Evolutionary conservation across 2,329 filamentous ascomycete species (phyloP).

Genomic region (Xylaria sp.): DNA sequence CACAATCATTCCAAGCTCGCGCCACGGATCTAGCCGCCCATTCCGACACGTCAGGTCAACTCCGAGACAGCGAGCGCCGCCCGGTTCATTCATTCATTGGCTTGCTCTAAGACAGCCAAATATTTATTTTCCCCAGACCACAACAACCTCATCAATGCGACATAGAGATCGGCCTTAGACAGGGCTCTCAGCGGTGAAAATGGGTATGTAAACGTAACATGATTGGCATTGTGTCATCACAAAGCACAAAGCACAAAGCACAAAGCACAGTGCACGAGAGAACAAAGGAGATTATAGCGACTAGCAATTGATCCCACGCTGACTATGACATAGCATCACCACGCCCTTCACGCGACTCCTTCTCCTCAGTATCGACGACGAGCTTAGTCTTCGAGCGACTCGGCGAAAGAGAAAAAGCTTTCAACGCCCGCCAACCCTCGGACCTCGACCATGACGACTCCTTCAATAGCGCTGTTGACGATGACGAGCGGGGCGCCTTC

Average conservation of each 20-base stretch:
- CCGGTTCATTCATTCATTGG: not conserved
- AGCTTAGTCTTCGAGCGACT: constrained; percentile 84
- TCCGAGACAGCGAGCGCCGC: not conserved
- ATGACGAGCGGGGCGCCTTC: constrained; percentile 63
- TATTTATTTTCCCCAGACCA: not conserved
- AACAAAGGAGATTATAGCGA: not conserved
- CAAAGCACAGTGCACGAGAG: not conserved
- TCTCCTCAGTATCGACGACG: constrained; percentile 83
- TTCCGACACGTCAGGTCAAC: constrained; percentile 9
- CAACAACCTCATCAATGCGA: constrained; percentile 17
- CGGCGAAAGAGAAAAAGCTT: constrained; percentile 62
- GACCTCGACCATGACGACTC: constrained; percentile 58
- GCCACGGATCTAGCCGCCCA: constrained; percentile 13
- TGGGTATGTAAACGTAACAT: constrained; percentile 25
- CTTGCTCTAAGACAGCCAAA: not conserved
- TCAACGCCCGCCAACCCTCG: constrained; percentile 46
- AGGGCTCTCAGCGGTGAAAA: constrained; percentile 21
- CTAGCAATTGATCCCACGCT: not conserved
- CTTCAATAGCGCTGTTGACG: constrained; percentile 55
- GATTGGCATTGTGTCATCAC: not conserved
- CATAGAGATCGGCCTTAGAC: not conserved
- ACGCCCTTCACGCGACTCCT: constrained; percentile 65
- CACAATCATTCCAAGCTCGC: constrained; percentile 1
- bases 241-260: not conserved
- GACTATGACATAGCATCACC: constrained; percentile 43